Conservation (phyloP, 495 filamentous ascomycete species). For the Tirmania nivea region DNA sequence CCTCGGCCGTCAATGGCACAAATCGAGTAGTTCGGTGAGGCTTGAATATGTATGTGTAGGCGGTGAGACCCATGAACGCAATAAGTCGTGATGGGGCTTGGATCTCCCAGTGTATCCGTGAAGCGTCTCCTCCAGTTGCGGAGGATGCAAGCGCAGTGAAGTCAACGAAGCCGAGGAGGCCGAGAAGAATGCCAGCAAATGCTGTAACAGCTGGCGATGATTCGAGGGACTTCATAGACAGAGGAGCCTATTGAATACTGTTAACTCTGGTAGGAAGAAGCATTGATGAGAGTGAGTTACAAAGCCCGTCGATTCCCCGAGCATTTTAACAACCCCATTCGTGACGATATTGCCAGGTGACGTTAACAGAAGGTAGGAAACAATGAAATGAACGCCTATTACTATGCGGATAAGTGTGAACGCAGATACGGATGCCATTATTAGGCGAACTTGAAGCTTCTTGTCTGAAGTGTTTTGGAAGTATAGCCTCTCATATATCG, state of each 20-base stretch:
- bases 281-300: slow-evolving; percentile 8
- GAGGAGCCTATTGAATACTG: slow-evolving; percentile 2
- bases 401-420: slow-evolving; percentile 12
- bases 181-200: slow-evolving; percentile 11
- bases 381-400: slow-evolving; percentile 5
- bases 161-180: slow-evolving; percentile 9
- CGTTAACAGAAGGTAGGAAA: slow-evolving; percentile 7
- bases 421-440: slow-evolving; percentile 9
- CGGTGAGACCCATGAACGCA: slow-evolving; percentile 16
- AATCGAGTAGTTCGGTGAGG: slow-evolving; percentile 7
- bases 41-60: slow-evolving; percentile 12
- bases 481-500: too few species aligned
- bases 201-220: slow-evolving; percentile 14
- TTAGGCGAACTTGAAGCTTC: not conserved
- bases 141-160: slow-evolving; percentile 1
- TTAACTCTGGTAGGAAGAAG: not conserved
- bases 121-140: slow-evolving; percentile 10
- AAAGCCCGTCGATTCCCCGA: slow-evolving; percentile 16
- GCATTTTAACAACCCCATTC: slow-evolving; percentile 5
- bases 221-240: slow-evolving; percentile 7
- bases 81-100: slow-evolving; percentile 17
- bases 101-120: slow-evolving; percentile 14
- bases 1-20: not conserved
- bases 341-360: slow-evolving; percentile 3
- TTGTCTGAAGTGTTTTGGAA: too few species aligned